A percentile compares a stretch with the other conserved stretches of the same genome.
These are phyloP conservation scores for Citrus reticulata DNA, from an alignment of 345 rosid genomes.

Conservation along the genomic window DNA sequence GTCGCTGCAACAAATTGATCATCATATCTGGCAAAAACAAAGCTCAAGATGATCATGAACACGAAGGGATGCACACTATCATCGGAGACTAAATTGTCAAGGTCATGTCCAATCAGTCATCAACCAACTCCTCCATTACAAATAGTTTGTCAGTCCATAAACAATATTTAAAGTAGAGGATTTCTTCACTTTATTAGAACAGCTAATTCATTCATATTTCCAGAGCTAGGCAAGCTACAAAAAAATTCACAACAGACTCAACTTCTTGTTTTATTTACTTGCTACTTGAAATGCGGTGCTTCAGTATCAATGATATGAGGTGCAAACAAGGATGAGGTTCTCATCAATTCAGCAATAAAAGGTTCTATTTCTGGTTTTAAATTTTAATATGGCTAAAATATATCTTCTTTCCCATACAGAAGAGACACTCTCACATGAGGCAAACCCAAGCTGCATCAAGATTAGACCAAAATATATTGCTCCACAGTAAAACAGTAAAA, in stretches of 20 bases:
- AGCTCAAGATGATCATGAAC: constrained; percentile 11
- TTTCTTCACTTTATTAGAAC: background rate
- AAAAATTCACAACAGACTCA: background rate
- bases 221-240: background rate
- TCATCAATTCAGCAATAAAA: background rate
- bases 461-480: background rate
- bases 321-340: background rate
- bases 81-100: background rate
- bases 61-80: constrained; percentile 4
- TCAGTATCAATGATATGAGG: background rate
- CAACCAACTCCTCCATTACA: background rate
- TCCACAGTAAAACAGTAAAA: constrained; percentile 4
- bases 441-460: background rate
- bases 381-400: background rate
- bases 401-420: background rate
- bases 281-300: background rate
- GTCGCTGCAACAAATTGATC: constrained; percentile 75
- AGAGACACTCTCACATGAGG: background rate
- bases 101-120: background rate
- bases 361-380: background rate
- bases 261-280: background rate
- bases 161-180: background rate
- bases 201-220: background rate
- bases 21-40: constrained; percentile 48
- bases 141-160: background rate